Percentiles rank a stretch among this genome's conserved stretches.
Conservation (phyloP, 2,329 filamentous ascomycete genomes). For the Lachnellula willkommii region DNA sequence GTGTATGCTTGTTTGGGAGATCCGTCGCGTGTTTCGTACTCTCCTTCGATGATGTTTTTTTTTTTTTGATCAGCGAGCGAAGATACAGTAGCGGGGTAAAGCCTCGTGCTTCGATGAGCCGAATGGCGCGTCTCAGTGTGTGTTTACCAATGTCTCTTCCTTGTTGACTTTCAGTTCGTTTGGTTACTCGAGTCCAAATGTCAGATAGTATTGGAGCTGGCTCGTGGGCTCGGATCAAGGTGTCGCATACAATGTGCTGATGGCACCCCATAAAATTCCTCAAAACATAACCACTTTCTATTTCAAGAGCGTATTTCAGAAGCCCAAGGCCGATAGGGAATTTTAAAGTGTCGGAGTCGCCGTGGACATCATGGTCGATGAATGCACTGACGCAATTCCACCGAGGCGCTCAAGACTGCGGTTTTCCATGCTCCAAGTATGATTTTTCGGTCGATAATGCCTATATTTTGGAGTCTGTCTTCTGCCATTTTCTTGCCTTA, state of each 20-base stretch:
- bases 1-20: background rate
- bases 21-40: background rate
- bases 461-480: background rate
- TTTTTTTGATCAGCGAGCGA: background rate
- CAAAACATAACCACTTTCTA: background rate
- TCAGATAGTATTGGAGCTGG: background rate
- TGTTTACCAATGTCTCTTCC: background rate
- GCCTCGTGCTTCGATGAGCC: background rate
- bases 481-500: background rate
- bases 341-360: background rate
- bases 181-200: background rate
- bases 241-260: background rate
- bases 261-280: background rate
- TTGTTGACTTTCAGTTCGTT: background rate
- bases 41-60: background rate
- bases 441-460: background rate
- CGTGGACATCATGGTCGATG: background rate
- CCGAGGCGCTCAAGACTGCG: background rate
- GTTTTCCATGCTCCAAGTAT: background rate
- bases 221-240: background rate
- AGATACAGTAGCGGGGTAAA: background rate
- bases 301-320: background rate
- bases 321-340: background rate
- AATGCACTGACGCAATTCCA: background rate
- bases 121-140: background rate